These are phyloP conservation scores for Erysimum cheiranthoides DNA, from an alignment of 345 rosid genomes.

Conservation along the genomic window DNA sequence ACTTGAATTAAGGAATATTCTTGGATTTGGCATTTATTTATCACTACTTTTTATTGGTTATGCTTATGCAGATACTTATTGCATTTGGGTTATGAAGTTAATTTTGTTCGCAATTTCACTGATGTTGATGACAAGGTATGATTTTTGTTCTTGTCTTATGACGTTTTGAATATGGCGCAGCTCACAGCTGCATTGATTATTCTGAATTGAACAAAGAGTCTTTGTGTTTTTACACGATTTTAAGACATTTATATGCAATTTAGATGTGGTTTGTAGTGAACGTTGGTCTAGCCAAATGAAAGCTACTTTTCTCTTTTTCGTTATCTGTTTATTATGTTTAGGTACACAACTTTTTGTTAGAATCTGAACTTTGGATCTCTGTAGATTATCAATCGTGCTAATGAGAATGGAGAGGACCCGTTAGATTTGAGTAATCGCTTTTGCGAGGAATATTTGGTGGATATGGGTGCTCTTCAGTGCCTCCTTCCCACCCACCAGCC, in stretches of 20 bases:
- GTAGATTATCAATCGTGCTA: conserved; percentile 82
- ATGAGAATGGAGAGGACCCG: conserved; percentile 64
- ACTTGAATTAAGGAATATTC: neutral
- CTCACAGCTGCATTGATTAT: neutral
- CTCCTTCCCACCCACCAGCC: conserved; percentile 85
- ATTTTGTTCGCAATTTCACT: conserved; percentile 81
- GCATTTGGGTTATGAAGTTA: conserved; percentile 76
- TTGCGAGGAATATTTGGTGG: conserved; percentile 77
- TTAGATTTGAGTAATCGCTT: conserved; percentile 62
- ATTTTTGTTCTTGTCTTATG: neutral
- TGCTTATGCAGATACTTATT: conserved; percentile 63
- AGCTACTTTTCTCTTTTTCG: neutral
- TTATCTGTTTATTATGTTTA: neutral
- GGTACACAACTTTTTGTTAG: neutral
- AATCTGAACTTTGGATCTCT: neutral
- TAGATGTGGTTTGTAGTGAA: neutral
- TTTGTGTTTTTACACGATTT: neutral
- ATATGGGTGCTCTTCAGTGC: conserved; percentile 80
- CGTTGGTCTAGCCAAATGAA: neutral
- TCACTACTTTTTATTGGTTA: conserved; percentile 3
- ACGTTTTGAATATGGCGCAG: neutral
- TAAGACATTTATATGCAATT: neutral
- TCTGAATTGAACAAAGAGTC: neutral
- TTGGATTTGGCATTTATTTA: neutral
- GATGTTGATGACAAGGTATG: conserved; percentile 94